phyloP scores from a whole-genome alignment of 2,329 filamentous ascomycete species.

The Lachnellula arida region DNA sequence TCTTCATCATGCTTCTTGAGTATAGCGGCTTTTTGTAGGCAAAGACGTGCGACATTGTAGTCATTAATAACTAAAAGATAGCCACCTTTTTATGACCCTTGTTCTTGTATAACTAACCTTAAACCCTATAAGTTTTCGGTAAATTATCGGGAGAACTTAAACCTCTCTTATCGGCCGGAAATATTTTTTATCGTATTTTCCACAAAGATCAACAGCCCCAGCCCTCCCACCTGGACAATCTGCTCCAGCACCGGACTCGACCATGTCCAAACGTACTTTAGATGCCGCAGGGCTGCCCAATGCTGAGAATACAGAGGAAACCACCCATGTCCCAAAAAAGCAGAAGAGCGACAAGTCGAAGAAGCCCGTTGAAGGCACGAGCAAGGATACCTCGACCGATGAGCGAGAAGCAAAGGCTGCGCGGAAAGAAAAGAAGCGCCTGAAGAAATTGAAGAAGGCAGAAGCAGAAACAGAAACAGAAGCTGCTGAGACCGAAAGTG shows the following conservation, averaged over 20 bases:
- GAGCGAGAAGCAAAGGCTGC: slow-evolving; percentile 33
- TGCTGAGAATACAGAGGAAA: slow-evolving; percentile 9
- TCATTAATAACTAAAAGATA: too few relatives aligned
- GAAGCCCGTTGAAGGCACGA: slow-evolving; percentile 23
- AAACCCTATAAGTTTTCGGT: neutral
- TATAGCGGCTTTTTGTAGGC: too few relatives aligned
- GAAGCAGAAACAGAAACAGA: slow-evolving; percentile 9
- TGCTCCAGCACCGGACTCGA: slow-evolving; percentile 2
- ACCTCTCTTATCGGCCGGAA: neutral
- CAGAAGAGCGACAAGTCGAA: slow-evolving; percentile 25
- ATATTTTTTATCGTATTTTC: slow-evolving; percentile 1
- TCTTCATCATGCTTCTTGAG: too few relatives aligned
- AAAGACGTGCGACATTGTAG: too few relatives aligned
- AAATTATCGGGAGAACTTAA: neutral
- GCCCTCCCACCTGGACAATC: neutral
- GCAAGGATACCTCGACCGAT: slow-evolving; percentile 12
- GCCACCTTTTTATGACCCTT: too few relatives aligned
- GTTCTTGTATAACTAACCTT: too few relatives aligned
- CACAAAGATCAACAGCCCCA: neutral
- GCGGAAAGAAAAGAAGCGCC: slow-evolving; percentile 37
- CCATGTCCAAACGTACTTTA: slow-evolving; percentile 31
- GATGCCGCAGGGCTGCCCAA: slow-evolving; percentile 26
- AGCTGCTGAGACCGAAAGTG: slow-evolving; percentile 4
- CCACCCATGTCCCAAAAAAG: slow-evolving; percentile 23
- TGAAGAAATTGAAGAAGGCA: slow-evolving; percentile 34